Percentiles rank a stretch among this genome's conserved stretches.
phyloP scores from a whole-genome alignment of 176 grass and related monocot genomes.

The Bolboschoenus planiculmis region DNA sequence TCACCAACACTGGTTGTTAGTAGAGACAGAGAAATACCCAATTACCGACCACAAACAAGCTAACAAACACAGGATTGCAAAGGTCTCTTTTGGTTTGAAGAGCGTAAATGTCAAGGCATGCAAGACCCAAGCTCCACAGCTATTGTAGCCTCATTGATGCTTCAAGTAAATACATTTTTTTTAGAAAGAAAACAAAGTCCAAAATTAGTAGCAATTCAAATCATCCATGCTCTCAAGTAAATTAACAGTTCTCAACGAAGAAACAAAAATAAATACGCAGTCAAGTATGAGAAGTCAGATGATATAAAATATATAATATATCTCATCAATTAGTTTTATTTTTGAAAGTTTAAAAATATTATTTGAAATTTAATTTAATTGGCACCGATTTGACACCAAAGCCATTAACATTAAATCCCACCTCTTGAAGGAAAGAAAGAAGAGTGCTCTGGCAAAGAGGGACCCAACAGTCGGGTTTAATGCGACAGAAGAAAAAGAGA shows the following conservation, averaged over 20 bases:
- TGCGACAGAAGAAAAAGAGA: too few relatives aligned
- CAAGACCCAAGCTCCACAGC: slow-evolving; percentile 62
- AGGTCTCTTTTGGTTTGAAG: slow-evolving; percentile 60
- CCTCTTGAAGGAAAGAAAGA: too few relatives aligned
- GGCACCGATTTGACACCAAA: too few relatives aligned
- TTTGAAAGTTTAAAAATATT: too few relatives aligned
- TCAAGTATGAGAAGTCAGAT: background rate
- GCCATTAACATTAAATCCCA: too few relatives aligned
- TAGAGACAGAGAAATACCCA: slow-evolving; percentile 37
- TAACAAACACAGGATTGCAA: slow-evolving; percentile 60
- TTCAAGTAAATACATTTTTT: slow-evolving; percentile 46
- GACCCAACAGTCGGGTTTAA: too few relatives aligned
- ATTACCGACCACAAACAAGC: slow-evolving; percentile 34
- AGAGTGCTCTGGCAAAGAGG: too few relatives aligned
- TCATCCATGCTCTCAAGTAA: too few relatives aligned
- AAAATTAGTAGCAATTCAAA: background rate
- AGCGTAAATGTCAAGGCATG: slow-evolving; percentile 55
- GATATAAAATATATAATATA: too few relatives aligned
- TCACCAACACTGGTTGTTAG: background rate
- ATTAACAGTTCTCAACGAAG: background rate
- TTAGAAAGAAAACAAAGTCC: background rate
- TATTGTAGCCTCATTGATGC: slow-evolving; percentile 64
- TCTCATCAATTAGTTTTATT: too few relatives aligned
- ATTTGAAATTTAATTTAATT: too few relatives aligned
- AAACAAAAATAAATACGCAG: background rate